Base-by-base conservation (phyloP, 2,329 filamentous ascomycete genomes). In the Penicillium sp. region DNA sequence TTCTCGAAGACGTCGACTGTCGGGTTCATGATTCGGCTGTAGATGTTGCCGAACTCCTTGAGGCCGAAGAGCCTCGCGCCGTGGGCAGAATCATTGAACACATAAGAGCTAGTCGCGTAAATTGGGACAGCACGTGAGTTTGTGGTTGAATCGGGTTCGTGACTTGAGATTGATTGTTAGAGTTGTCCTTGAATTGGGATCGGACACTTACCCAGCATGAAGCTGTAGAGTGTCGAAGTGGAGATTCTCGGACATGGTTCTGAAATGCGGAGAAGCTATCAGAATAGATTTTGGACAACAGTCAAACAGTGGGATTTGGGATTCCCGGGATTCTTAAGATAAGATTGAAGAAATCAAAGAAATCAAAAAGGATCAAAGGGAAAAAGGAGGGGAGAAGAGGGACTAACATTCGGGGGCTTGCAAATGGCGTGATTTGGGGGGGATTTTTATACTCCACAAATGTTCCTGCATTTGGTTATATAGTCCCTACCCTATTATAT, bases 1-100 rank as follows among this genome's bases (percentile, higher is more conserved):
- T 96, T 94, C 74, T 98, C 93, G 57, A 98, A 91, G 26, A 97
- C 91, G 70, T 94, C 91, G 59, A 91, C 85, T 0, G 91, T 97
- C 3, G 91, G 90, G 72, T 97, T 96, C 85, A 87, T 88, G 63
- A 98, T 89, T 57, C 93, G 88, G 69, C 85, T 93, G 78, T 98
- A 98, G 70, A 97, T 95, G 74, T 97, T 97, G 72, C 90, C 93
- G 63, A 87, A 86, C 73, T 97, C 89, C 75, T 97, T 94, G 70
- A 98, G 87, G 66, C 88, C 87, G 67, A 98, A 98, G 37, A 98
- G 84, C 69, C 89, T 84, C 49, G 93, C 93, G 54, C 88, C 93
- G 65, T 97, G 93, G 43, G 89, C 91, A 45, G 88, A 95, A 75
- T 97, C 88, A 80, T 97, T 85, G 80, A 98, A 98, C 46, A 82